phyloP scores from a whole-genome alignment of 139 green algal genomes.

The Haematococcus lacustris region DNA sequence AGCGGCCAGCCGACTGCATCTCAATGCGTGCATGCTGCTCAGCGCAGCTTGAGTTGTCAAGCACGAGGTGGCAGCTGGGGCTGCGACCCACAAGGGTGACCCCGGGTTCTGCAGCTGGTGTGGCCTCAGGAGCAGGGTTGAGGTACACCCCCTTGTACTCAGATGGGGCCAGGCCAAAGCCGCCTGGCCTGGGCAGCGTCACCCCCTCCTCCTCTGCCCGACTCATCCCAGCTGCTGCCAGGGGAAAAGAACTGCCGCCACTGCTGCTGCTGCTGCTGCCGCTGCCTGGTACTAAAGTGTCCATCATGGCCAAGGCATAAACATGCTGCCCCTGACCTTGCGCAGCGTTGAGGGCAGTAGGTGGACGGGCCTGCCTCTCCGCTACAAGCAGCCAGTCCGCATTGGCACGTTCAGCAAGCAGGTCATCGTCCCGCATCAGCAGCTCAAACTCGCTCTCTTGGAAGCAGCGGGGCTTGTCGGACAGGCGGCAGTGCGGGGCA shows the following conservation, averaged over 20 bases:
- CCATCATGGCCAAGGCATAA: too few relatives aligned
- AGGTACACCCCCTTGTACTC: slow-evolving; percentile 41
- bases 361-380: too few relatives aligned
- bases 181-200: neutral
- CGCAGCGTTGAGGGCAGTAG: too few relatives aligned
- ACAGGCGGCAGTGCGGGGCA: slow-evolving; percentile 10
- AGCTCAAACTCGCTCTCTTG: slow-evolving; percentile 35
- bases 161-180: neutral
- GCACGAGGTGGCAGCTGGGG: slow-evolving; percentile 10
- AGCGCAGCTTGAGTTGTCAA: slow-evolving; percentile 9
- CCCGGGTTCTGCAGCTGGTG: neutral
- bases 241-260: too few relatives aligned
- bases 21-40: slow-evolving; percentile 1
- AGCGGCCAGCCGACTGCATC: slow-evolving; percentile 15
- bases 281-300: too few relatives aligned
- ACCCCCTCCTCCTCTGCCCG: neutral
- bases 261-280: neutral
- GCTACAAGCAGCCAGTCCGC: slow-evolving; percentile 72
- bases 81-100: slow-evolving; percentile 5
- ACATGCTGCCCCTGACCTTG: too few relatives aligned
- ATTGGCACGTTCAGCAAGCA: slow-evolving; percentile 46
- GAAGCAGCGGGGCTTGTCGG: slow-evolving; percentile 54
- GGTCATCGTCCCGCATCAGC: slow-evolving; percentile 64
- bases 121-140: slow-evolving; percentile 4
- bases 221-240: too few relatives aligned